Percentiles rank a stretch among this genome's conserved stretches.
phyloP scores from a whole-genome alignment of 768 basidiomycete species.

The Tylopilus plumbeoviolaceoides region DNA sequence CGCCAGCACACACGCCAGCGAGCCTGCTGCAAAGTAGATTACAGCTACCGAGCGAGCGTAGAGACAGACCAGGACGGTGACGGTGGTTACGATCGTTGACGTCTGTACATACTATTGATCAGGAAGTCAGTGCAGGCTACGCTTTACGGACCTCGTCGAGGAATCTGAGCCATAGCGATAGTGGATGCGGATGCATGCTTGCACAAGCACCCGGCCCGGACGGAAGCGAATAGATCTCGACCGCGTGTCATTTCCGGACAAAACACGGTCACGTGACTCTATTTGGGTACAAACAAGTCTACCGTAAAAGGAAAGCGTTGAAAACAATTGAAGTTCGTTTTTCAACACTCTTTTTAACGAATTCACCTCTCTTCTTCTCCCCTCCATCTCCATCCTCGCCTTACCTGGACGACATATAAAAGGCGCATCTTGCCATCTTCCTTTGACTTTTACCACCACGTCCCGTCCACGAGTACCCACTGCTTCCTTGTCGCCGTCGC shows the following conservation, averaged over 20 bases:
- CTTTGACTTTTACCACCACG: slow-evolving; percentile 44
- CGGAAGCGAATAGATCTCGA: not conserved
- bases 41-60: slow-evolving; percentile 63
- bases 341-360: slow-evolving; percentile 26
- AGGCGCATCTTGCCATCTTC: not conserved
- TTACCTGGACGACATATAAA: slow-evolving; percentile 15
- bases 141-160: slow-evolving; percentile 29
- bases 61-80: slow-evolving; percentile 48
- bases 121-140: not conserved
- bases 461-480: slow-evolving; percentile 60
- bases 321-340: slow-evolving; percentile 21
- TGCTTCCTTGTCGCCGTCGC: slow-evolving; percentile 74
- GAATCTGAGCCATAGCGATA: slow-evolving; percentile 27
- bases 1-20: slow-evolving; percentile 48
- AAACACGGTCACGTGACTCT: slow-evolving; percentile 31
- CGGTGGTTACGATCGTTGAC: slow-evolving; percentile 48
- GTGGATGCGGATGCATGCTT: slow-evolving; percentile 6
- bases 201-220: not conserved
- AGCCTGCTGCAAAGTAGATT: slow-evolving; percentile 56
- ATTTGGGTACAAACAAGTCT: slow-evolving; percentile 31
- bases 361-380: slow-evolving; percentile 6
- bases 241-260: slow-evolving; percentile 14
- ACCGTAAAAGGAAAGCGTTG: slow-evolving; percentile 14
- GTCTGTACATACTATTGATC: slow-evolving; percentile 40
- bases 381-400: slow-evolving; percentile 15